Evolutionary conservation across 139 green algal genomes (phyloP).

Genomic region (Chlorella sp.): DNA sequence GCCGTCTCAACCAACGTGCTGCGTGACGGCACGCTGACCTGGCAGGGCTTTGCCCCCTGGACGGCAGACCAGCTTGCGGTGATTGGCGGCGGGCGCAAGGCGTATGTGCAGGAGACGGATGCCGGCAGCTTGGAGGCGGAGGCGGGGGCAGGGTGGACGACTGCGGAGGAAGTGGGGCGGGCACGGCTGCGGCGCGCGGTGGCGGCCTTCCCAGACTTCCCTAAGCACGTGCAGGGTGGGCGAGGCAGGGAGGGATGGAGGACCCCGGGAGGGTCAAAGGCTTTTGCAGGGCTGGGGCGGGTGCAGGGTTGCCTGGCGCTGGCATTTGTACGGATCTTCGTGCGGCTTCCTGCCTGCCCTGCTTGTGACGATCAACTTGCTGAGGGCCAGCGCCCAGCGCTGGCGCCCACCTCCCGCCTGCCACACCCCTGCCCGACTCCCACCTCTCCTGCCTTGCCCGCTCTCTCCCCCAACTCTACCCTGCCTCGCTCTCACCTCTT

Average conservation of each 20-base stretch:
- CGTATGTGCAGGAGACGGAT: background rate
- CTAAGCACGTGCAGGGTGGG: background rate
- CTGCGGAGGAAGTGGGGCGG: background rate
- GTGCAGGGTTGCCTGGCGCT: too few relatives aligned
- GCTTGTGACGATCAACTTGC: too few relatives aligned
- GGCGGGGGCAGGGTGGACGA: too few relatives aligned
- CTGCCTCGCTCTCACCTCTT: too few relatives aligned
- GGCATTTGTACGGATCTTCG: too few relatives aligned
- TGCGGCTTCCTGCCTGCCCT: too few relatives aligned
- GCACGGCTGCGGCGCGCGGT: background rate
- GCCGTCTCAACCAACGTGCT: background rate
- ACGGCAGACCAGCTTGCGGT: background rate
- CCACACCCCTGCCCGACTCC: too few relatives aligned
- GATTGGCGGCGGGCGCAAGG: conserved; percentile 18
- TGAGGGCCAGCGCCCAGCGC: too few relatives aligned
- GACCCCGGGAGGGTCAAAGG: too few relatives aligned
- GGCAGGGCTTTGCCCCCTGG: conserved; percentile 26
- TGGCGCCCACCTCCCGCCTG: too few relatives aligned
- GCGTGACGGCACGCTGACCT: background rate
- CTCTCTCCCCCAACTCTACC: background rate
- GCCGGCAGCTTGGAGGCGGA: background rate
- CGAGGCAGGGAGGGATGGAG: background rate
- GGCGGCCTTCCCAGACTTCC: background rate
- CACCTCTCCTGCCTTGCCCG: too few relatives aligned
- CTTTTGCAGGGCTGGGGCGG: too few relatives aligned